Evolutionary conservation across 116 monocot species (phyloP).

Genomic region (Papilionanthe hybrid): DNA sequence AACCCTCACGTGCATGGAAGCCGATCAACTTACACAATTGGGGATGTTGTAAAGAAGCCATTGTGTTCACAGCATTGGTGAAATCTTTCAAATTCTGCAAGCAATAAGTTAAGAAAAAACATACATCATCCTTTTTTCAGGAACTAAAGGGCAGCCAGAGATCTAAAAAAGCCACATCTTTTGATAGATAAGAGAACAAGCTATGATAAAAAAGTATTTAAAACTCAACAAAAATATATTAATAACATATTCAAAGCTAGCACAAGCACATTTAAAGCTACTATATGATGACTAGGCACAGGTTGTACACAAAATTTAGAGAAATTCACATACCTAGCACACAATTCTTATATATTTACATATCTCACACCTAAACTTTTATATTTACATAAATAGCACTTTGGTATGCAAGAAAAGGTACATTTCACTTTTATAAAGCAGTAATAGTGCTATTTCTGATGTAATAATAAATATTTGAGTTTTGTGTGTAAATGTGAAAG

Average conservation of each 20-base stretch:
- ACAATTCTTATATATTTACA: too few species aligned
- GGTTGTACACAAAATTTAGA: not conserved
- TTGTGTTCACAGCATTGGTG: conserved; percentile 57
- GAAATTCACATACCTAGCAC: too few species aligned
- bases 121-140: not conserved
- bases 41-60: conserved; percentile 74
- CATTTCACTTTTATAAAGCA: too few species aligned
- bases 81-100: conserved; percentile 79
- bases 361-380: too few species aligned
- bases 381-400: too few species aligned
- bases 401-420: too few species aligned
- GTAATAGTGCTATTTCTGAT: too few species aligned
- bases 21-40: conserved; percentile 87
- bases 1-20: conserved; percentile 77
- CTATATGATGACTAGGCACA: not conserved
- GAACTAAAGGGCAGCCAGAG: not conserved
- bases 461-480: too few species aligned
- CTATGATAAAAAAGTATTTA: not conserved
- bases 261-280: not conserved
- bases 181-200: not conserved
- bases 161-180: not conserved
- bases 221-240: not conserved
- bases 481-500: too few species aligned
- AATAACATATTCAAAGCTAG: not conserved
- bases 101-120: not conserved